Evolutionary conservation across 2,329 filamentous ascomycete genomes (phyloP), one percentile per base, ranked within the genome.

Genomic region (Neofusicoccum sp.): DNA sequence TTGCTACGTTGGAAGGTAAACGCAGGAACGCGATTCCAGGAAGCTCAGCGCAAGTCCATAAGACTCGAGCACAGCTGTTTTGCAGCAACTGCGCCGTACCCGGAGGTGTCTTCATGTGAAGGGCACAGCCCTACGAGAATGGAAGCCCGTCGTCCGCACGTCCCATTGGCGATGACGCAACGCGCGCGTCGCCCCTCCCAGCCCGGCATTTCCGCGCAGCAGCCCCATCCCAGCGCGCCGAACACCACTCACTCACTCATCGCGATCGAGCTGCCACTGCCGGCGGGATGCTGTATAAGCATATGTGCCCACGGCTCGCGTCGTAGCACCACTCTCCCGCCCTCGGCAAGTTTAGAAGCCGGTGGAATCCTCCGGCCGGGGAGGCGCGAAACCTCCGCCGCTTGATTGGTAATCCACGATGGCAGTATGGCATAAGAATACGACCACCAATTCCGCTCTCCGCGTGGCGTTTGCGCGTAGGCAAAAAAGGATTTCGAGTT

Each of bases 401-500:
- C 36, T 33, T 43, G 51, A 56, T 56, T 56, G 51, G 51, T 56
- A 56, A 56, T 56, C 51, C 51, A 28, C 51, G 38, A 44, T 56
- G 51, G 51, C 51, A 56, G n/a, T 43, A 43, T 26, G 9, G 38
- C 51, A 14, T 20, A 43, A 41, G 12, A 56, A 16, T 26, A 40
- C 34, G 12, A 30, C 36, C 14, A 30, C 24, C 6, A 54, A 12
- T 41, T 54, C 49, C 49, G 49, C 49, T 11, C 36, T 54, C 26
- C 26, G 44, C 16, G 11, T 33, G 7, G 47, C 24, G n/a, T n/a
- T 16, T 4, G 11, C 31, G 3, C 1, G 20, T 20, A 20, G 20
- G 4, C 8, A 51, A 14, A 30, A 3, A 16, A 12, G 24, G 7
- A 34, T 54, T 12, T 14, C 16, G 20, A 38, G 6, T 30, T 30